Evolutionary conservation across 2,329 filamentous ascomycete species (phyloP), one percentile per base, ranked within the genome.

Genomic region (Scorias spongiosa): DNA sequence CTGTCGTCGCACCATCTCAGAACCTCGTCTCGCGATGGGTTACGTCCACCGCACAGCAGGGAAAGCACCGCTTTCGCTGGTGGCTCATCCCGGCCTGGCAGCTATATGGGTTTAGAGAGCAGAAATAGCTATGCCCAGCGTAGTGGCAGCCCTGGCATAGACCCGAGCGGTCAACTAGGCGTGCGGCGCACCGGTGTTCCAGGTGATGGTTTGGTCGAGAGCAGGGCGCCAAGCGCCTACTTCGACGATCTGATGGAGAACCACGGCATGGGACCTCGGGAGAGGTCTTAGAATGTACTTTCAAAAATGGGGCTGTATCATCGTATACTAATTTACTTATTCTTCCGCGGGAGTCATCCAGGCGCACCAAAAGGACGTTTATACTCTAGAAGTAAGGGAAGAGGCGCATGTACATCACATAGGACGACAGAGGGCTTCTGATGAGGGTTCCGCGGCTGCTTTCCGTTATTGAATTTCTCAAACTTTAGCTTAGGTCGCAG

Each of bases 201-300:
- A 11, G 38, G 18, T 14, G 11, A 78, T 49, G 70, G 75, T 44
- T 72, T 80, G 10, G 63, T 77, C 11, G 80, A 77, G 43, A 78
- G 78, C 45, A 72, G 88, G 45, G 82, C 87, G 12, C 89, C 89
- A 0, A 93, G 85, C 60, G 84, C 86, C 14, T 94, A 87, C 59
- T 69, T 96, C 34, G 88, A 96, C 47, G 87, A 95, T 60, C 64
- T 96, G 41, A 81, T 95, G 48, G 85, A 87, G 56, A 84, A 83
- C 49, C 80, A 87, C 56, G 66, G 65, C 17, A 60, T 57, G 42
- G 55, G 55, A 18, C 53, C 53, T 36, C 11, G 32, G 32, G 32
- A 36, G 15, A 36, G 32, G 9, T 36, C 15, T 15, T 36, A 15
- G 9, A 12, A 36, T 15, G 15, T 36, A 36, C 5, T 36, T 36